phyloP scores from a whole-genome alignment of 1,284 basidiomycete genomes.

The Mycosarcoma mackinlayi region DNA sequence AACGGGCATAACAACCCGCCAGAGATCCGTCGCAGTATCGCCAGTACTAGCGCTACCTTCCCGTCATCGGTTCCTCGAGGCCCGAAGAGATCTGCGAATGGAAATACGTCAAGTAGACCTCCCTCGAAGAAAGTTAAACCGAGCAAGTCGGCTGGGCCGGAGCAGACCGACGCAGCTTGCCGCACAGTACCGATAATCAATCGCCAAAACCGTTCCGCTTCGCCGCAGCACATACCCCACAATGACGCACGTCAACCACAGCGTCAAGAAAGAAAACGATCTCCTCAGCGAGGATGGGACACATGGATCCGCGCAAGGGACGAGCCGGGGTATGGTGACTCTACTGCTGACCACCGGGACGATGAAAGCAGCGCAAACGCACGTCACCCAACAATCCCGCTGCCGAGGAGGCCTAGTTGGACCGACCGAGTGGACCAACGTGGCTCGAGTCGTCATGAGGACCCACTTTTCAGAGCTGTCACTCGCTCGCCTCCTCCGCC shows the following conservation, averaged over 20 bases:
- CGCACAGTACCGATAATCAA: background rate
- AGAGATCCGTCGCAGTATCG: slow-evolving; percentile 15
- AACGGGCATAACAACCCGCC: slow-evolving; percentile 19
- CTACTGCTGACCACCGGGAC: background rate
- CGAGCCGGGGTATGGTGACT: background rate
- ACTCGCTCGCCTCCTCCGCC: slow-evolving; percentile 10
- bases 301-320: slow-evolving; percentile 16
- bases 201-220: slow-evolving; percentile 4
- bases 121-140: slow-evolving; percentile 10
- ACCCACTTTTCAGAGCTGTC: slow-evolving; percentile 17
- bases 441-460: background rate
- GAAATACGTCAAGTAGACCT: background rate
- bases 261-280: background rate
- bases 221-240: slow-evolving; percentile 1
- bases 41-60: background rate
- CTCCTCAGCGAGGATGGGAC: slow-evolving; percentile 12
- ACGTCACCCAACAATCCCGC: background rate
- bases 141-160: slow-evolving; percentile 10
- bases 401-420: slow-evolving; percentile 20
- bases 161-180: background rate
- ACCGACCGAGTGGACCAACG: slow-evolving; percentile 4
- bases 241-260: background rate
- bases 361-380: background rate
- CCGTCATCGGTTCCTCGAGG: background rate
- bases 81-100: slow-evolving; percentile 13